Evolutionary conservation across 139 green algal genomes (phyloP).

Genomic region (Chlamydomonas sp.): DNA sequence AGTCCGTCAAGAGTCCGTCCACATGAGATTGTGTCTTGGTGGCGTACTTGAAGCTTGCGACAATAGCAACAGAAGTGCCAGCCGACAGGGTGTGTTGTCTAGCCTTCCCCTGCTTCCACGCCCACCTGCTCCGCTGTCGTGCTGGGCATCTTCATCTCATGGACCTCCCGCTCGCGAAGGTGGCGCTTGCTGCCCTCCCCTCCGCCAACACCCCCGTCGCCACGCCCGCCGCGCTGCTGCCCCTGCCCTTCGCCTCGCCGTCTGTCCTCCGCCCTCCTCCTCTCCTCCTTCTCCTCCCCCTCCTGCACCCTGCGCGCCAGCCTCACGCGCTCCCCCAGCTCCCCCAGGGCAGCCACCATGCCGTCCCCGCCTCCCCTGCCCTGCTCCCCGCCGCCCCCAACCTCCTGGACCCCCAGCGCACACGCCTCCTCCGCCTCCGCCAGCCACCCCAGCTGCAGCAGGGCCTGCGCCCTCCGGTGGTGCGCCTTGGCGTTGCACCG

Average conservation of each 20-base stretch:
- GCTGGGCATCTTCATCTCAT: not conserved
- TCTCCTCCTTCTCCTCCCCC: no score
- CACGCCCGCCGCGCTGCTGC: not conserved
- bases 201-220: not conserved
- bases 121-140: not conserved
- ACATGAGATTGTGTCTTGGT: no score
- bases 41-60: no score
- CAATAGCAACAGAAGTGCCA: no score
- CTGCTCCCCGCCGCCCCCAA: no score
- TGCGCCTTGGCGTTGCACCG: not conserved
- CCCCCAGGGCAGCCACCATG: not conserved
- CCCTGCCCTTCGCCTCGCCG: no score
- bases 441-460: constrained; percentile 29
- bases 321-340: constrained; percentile 14
- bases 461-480: not conserved
- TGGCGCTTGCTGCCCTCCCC: not conserved
- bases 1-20: no score
- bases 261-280: no score
- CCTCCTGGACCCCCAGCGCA: not conserved
- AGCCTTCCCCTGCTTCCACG: no score
- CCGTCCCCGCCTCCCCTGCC: not conserved
- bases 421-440: constrained; percentile 4
- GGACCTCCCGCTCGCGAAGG: not conserved
- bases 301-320: no score
- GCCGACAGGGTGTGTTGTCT: no score